These are phyloP conservation scores for Blastobotrys muscicola DNA, from an alignment of 805 yeast genomes.

Conservation along the genomic window DNA sequence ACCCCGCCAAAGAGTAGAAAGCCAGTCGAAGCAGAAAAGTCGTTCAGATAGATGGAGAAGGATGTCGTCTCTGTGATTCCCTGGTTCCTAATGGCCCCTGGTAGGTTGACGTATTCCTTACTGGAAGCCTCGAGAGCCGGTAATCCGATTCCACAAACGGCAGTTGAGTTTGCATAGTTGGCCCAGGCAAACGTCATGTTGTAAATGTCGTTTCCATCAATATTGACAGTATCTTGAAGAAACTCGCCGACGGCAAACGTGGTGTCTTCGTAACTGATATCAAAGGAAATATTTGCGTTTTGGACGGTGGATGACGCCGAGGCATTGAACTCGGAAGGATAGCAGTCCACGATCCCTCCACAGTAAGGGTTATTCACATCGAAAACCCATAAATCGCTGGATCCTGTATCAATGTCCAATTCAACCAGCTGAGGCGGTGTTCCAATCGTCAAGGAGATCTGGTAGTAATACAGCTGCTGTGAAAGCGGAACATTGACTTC, in stretches of 20 bases:
- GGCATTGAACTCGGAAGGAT: no score
- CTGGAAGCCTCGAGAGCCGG: conserved; percentile 25
- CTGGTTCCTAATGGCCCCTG: conserved; percentile 27
- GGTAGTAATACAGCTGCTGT: conserved; percentile 14
- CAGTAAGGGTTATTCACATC: conserved; percentile 15
- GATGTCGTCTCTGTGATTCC: conserved; percentile 35
- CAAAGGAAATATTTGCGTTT: conserved; percentile 19
- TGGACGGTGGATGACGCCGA: no score
- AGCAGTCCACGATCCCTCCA: no score
- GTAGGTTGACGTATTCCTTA: conserved; percentile 26
- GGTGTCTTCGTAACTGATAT: conserved; percentile 32
- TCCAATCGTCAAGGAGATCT: conserved; percentile 35
- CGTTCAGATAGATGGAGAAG: conserved; percentile 44
- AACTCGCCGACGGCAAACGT: conserved; percentile 46
- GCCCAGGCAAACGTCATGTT: conserved; percentile 68
- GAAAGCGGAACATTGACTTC: no score
- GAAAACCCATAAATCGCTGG: conserved; percentile 56
- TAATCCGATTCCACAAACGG: conserved; percentile 36
- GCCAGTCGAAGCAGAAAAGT: conserved; percentile 31
- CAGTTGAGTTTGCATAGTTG: conserved; percentile 53
- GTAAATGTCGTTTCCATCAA: conserved; percentile 42
- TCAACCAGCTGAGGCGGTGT: conserved; percentile 44
- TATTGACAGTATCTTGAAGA: conserved; percentile 50
- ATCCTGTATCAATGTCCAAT: conserved; percentile 60
- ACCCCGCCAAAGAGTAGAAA: conserved; percentile 62